Evolutionary conservation across 371 early-diverging fungal genomes (phyloP).

Genomic region (Apophysomyces trapeziformis): DNA sequence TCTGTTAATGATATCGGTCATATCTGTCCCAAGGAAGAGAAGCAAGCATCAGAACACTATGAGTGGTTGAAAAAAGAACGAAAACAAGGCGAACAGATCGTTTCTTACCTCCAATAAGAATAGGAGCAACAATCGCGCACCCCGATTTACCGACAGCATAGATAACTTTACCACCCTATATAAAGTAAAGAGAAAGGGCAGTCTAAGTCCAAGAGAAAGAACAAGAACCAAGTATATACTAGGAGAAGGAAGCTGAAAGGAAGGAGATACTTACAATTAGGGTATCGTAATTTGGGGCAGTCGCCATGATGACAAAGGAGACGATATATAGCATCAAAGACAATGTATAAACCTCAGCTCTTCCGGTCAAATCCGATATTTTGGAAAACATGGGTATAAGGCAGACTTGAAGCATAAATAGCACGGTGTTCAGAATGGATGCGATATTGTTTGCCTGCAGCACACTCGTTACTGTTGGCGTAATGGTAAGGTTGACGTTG

Average conservation of each 20-base stretch:
- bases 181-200: neutral
- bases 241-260: neutral
- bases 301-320: conserved; percentile 24
- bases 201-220: too few relatives aligned
- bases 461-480: conserved; percentile 9
- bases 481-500: conserved; percentile 12
- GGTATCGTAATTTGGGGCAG: conserved; percentile 23
- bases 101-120: conserved; percentile 42
- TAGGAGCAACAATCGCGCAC: conserved; percentile 35
- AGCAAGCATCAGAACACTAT: neutral
- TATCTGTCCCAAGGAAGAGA: conserved; percentile 23
- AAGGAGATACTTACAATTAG: conserved; percentile 21
- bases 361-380: conserved; percentile 34
- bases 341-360: conserved; percentile 22
- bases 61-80: too few relatives aligned
- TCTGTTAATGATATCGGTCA: conserved; percentile 38
- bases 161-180: conserved; percentile 39
- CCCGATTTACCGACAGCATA: conserved; percentile 45
- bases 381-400: conserved; percentile 36
- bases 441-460: conserved; percentile 20
- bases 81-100: too few relatives aligned
- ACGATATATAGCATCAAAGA: conserved; percentile 25
- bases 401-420: conserved; percentile 24
- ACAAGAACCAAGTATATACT: neutral
- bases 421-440: conserved; percentile 18